Conservation (phyloP, 2,329 filamentous ascomycete genomes). For the Zasmidium cellare region DNA sequence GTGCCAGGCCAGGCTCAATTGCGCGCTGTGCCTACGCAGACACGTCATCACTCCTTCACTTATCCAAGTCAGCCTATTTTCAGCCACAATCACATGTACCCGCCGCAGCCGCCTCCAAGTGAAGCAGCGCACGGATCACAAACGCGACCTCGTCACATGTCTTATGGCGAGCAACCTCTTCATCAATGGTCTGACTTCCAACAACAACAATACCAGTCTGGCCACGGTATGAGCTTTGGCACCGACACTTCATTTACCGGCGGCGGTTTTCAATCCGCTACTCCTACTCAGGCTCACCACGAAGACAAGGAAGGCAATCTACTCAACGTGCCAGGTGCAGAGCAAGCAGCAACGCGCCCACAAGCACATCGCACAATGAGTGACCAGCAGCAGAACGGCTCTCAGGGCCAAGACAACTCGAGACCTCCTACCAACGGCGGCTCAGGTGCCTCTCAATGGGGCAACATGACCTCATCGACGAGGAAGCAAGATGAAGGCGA, state of each 20-base stretch:
- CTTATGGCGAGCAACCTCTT: neutral
- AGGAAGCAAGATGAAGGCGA: neutral
- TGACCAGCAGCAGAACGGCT: neutral
- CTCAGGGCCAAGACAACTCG: neutral
- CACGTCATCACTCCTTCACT: neutral
- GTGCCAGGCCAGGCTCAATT: neutral
- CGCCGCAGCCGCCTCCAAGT: neutral
- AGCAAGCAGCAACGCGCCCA: neutral
- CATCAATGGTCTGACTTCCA: neutral
- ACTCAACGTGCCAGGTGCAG: constrained; percentile 13
- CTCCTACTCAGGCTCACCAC: neutral
- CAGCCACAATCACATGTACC: neutral
- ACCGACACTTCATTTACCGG: constrained; percentile 14
- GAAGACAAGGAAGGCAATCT: constrained; percentile 14
- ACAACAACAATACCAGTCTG: neutral
- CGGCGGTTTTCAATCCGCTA: constrained; percentile 3
- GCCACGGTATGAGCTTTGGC: constrained; percentile 11
- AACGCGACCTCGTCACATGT: neutral
- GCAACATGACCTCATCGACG: neutral
- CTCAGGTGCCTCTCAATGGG: constrained; percentile 3
- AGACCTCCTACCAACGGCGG: neutral
- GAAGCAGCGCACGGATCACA: neutral
- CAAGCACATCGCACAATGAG: neutral
- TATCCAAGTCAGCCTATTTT: neutral
- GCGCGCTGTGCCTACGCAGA: neutral